Conservation (phyloP, 2,329 filamentous ascomycete genomes). For the Herpotrichia juniperi region DNA sequence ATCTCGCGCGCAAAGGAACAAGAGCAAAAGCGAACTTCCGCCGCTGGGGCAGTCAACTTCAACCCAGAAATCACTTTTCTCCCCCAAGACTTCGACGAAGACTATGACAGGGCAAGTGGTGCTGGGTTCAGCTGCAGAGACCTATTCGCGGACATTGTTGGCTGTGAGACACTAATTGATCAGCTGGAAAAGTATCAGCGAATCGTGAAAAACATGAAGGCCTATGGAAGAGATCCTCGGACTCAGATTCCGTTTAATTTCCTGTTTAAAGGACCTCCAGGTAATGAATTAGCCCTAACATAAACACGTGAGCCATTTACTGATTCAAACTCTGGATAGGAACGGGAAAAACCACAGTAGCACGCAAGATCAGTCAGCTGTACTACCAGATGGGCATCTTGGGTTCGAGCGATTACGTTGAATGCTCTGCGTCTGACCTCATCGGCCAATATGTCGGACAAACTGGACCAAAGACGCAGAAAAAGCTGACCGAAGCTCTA, state of each 20-base stretch:
- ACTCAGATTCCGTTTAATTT: slow-evolving; percentile 70
- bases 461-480: slow-evolving; percentile 69
- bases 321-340: slow-evolving; percentile 50
- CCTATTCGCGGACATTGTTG: slow-evolving; percentile 66
- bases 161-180: slow-evolving; percentile 61
- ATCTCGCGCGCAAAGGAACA: slow-evolving; percentile 62
- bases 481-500: slow-evolving; percentile 65
- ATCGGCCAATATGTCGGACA: slow-evolving; percentile 73
- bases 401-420: slow-evolving; percentile 62
- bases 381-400: slow-evolving; percentile 78
- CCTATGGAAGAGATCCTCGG: slow-evolving; percentile 60
- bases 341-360: slow-evolving; percentile 76
- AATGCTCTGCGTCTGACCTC: slow-evolving; percentile 72
- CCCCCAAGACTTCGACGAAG: slow-evolving; percentile 62
- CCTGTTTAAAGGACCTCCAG: slow-evolving; percentile 70
- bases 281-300: slow-evolving; percentile 41
- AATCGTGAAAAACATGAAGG: slow-evolving; percentile 58
- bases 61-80: slow-evolving; percentile 44
- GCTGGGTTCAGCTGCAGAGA: slow-evolving; percentile 55
- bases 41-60: slow-evolving; percentile 28
- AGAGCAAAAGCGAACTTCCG: slow-evolving; percentile 54
- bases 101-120: slow-evolving; percentile 60
- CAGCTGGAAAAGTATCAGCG: slow-evolving; percentile 63
- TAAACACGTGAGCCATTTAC: slow-evolving; percentile 1
- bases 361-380: slow-evolving; percentile 73